Conservation (phyloP, 106 monocot species). For the Ottelia alismoides region DNA sequence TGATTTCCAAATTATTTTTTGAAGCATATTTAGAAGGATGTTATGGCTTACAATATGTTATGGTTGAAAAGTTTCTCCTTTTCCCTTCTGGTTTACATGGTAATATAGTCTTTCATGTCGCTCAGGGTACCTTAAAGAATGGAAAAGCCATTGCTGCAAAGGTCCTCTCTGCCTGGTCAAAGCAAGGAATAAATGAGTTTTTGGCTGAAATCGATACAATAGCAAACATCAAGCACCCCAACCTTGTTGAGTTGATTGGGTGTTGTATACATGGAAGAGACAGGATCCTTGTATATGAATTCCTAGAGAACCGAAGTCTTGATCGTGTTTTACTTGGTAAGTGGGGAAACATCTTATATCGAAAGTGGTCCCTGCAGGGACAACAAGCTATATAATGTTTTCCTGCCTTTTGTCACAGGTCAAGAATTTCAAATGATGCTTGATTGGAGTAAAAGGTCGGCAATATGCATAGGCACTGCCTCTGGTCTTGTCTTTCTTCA, state of each 20-base stretch:
- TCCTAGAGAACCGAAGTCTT: constrained; percentile 1
- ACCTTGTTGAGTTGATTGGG: too few species aligned
- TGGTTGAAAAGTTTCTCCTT: too few species aligned
- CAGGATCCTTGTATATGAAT: constrained; percentile 2
- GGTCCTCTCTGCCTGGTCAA: neutral
- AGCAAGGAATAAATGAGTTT: constrained; percentile 1
- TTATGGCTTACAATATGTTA: too few species aligned
- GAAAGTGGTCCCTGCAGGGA: neutral
- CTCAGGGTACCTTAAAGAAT: neutral
- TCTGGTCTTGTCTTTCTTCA: constrained; percentile 1
- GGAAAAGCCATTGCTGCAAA: constrained; percentile 1
- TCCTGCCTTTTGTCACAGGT: neutral
- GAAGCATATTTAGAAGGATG: too few species aligned
- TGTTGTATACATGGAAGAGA: too few species aligned
- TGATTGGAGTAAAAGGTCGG: neutral
- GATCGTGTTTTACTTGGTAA: constrained; percentile 1
- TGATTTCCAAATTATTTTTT: too few species aligned
- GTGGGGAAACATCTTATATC: neutral
- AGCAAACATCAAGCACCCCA: neutral
- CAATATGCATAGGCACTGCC: neutral
- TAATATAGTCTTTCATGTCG: too few species aligned
- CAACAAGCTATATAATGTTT: neutral
- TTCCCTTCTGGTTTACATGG: too few species aligned
- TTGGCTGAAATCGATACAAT: constrained; percentile 3
- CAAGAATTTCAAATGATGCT: neutral